Base-by-base conservation (phyloP, 805 yeast species). In the Sungouiozyma ichnusensis region DNA sequence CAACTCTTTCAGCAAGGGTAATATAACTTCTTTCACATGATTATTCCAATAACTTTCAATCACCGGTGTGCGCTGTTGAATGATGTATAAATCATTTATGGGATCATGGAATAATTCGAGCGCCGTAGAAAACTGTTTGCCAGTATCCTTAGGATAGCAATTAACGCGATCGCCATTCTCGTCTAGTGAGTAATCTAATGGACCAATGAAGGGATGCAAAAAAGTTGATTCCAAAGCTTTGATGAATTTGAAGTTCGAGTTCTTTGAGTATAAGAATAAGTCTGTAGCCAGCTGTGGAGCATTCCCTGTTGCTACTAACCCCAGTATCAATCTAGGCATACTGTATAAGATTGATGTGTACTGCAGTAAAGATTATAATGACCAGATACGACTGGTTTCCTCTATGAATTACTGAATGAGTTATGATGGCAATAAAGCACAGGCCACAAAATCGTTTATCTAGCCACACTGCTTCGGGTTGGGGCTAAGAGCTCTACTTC, bases 41-140 rank as follows among this genome's bases (percentile, higher is more conserved):
- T 61, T 63, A 29, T 58, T 54, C 9, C 72, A 65, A 45, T 66
- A 74, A 0, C 80, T 79, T 0, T 90, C 81, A n/a, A 87, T 66
- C 2, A 86, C 69, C 0, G 97, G 97, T 1, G 95, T 73, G 39
- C 97, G 65, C 54, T 85, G 87, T 53, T 85, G 95, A 2, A 88
- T 54, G n/a, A 85, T 50, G 2, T 83, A 69, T 8, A 81, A 20
- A 2, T 71, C 65, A 35, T 56, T 52, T 2, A 48, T 43, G 1
- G 61, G 57, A 47, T 70, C 67, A 48, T 63, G 62, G 57, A 75
- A 83, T 2, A 85, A 69, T 52, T 88, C 95, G 20, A 84, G 55
- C 0, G 82, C 76, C 1, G 83, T 74, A 0, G 82, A 69, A 3
- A 76, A 59, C 13, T n/a, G 11, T n/a, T 52, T 50, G 3, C 42